Conservation (phyloP, 2,329 filamentous ascomycete species). For the Pyrenochaeta sp. region DNA sequence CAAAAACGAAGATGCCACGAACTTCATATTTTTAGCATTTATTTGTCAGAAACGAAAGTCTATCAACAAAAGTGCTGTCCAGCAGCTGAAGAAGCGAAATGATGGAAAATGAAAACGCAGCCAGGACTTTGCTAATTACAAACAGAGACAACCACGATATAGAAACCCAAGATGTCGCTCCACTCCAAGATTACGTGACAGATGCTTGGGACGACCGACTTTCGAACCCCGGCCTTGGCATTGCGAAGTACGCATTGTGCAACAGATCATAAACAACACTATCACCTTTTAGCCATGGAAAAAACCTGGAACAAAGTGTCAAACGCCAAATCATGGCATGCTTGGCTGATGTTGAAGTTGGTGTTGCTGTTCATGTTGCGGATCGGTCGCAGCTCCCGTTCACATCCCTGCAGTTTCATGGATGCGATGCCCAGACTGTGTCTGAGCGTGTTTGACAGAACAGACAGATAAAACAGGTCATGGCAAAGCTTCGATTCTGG, state of each 20-base stretch:
- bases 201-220: slow-evolving; percentile 7
- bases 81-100: slow-evolving; percentile 24
- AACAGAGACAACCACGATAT: not conserved
- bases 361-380: slow-evolving; percentile 19
- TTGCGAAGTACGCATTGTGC: slow-evolving; percentile 20
- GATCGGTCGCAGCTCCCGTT: slow-evolving; percentile 18
- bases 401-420: slow-evolving; percentile 3
- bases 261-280: no score
- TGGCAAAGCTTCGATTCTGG: slow-evolving; percentile 4
- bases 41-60: not conserved
- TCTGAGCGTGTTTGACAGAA: not conserved
- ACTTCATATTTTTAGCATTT: slow-evolving; percentile 34
- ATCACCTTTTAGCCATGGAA: no score
- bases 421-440: not conserved
- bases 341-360: slow-evolving; percentile 8
- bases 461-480: not conserved
- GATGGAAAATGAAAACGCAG: slow-evolving; percentile 3
- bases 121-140: not conserved
- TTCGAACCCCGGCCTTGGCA: slow-evolving; percentile 6
- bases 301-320: slow-evolving; percentile 8
- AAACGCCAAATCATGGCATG: slow-evolving; percentile 16
- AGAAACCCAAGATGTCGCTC: not conserved
- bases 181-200: slow-evolving; percentile 8
- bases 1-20: no score
- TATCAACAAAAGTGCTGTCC: slow-evolving; percentile 17